phyloP scores from a whole-genome alignment of 768 basidiomycete species.

The Auriscalpium orientale region DNA sequence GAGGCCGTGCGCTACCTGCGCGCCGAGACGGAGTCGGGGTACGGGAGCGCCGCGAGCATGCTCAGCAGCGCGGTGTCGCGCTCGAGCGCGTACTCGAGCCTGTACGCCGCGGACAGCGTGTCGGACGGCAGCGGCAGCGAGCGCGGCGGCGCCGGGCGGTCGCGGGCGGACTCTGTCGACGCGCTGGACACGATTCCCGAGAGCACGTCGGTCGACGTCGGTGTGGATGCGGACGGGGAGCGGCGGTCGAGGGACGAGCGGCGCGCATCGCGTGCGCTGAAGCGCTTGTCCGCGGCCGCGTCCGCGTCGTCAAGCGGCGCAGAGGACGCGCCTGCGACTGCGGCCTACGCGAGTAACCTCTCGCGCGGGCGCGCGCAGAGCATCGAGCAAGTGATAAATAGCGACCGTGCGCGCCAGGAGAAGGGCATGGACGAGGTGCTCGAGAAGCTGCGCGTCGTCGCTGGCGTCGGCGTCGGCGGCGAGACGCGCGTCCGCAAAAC shows the following conservation, averaged over 20 bases:
- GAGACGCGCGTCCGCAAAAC: background rate
- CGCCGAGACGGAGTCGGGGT: conserved; percentile 12
- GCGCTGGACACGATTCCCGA: conserved; percentile 13
- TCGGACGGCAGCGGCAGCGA: conserved; percentile 11
- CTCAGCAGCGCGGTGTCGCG: conserved; percentile 5
- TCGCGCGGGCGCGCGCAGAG: conserved; percentile 5
- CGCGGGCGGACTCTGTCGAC: background rate
- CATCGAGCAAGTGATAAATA: conserved; percentile 15
- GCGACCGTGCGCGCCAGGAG: conserved; percentile 8
- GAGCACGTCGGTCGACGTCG: background rate
- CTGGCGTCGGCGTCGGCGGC: background rate
- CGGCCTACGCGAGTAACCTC: background rate
- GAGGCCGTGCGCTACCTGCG: conserved; percentile 12
- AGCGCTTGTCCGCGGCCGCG: conserved; percentile 5
- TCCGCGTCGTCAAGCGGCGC: background rate
- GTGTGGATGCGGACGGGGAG: background rate
- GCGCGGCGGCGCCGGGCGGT: background rate
- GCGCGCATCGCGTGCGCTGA: conserved; percentile 11
- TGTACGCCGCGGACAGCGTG: conserved; percentile 11
- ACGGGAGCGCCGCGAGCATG: conserved; percentile 7
- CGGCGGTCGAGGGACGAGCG: conserved; percentile 11
- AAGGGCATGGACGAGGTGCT: conserved; percentile 16
- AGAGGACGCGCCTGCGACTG: background rate
- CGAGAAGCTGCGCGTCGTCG: conserved; percentile 10
- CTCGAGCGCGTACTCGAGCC: conserved; percentile 13